phyloP scores from a whole-genome alignment of 164 flowering plant genomes.

The Aristolochia californica region DNA sequence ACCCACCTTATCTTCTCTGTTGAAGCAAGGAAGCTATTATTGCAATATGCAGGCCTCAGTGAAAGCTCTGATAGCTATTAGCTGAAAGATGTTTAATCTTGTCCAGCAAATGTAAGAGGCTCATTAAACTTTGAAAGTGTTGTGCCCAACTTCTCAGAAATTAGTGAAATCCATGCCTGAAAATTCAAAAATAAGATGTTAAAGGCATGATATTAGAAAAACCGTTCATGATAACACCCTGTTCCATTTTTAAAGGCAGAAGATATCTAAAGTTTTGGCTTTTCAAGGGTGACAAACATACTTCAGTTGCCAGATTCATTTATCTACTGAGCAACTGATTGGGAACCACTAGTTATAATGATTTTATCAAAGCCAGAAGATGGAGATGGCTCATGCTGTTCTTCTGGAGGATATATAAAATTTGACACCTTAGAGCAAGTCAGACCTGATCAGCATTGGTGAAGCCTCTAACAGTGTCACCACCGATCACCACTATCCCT shows the following conservation, averaged over 20 bases:
- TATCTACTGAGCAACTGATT: background rate
- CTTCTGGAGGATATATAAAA: too few relatives aligned
- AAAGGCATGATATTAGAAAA: background rate
- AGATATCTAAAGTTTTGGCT: background rate
- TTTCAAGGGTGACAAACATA: background rate
- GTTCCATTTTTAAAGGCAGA: background rate
- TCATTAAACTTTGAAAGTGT: background rate
- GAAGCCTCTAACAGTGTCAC: conserved; percentile 86
- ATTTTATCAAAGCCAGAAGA: background rate
- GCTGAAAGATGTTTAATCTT: background rate
- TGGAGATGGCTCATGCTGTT: background rate
- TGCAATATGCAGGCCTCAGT: too few relatives aligned
- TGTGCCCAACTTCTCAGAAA: background rate
- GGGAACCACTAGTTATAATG: too few relatives aligned
- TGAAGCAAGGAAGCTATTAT: too few relatives aligned
- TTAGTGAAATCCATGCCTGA: conserved; percentile 2
- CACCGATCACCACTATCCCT: conserved; percentile 75
- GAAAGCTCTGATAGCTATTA: too few relatives aligned
- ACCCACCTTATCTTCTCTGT: too few relatives aligned
- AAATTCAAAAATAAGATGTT: background rate
- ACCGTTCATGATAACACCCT: background rate
- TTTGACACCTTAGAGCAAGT: background rate
- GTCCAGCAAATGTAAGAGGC: background rate
- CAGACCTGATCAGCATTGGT: conserved; percentile 79
- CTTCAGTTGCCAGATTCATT: background rate